Percentiles rank a stretch among this genome's conserved stretches.
phyloP scores from a whole-genome alignment of 208 protist genomes.

The Endotrypanum monterogeii region DNA sequence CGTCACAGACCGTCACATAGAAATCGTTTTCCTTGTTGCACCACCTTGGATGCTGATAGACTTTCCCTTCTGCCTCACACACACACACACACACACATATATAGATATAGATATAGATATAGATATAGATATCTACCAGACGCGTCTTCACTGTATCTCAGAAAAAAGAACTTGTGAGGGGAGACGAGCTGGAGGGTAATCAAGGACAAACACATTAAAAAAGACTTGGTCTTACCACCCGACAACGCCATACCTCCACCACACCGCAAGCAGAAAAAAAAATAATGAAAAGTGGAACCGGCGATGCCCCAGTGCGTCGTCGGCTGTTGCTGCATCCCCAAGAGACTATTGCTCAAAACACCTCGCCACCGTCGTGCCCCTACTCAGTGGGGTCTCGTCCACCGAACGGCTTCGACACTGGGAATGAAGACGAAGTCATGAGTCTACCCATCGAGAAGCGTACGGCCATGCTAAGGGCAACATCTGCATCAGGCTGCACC shows the following conservation, averaged over 20 bases:
- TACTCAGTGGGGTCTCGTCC: not conserved
- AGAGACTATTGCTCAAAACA: not conserved
- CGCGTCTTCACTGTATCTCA: not conserved
- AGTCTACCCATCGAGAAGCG: not conserved
- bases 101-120: not conserved
- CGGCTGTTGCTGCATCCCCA: not conserved
- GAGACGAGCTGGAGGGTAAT: not conserved
- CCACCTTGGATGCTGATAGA: too few species aligned
- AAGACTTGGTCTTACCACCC: not conserved
- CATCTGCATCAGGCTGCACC: not conserved
- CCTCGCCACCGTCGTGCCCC: not conserved
- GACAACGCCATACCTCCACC: constrained; percentile 2
- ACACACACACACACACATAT: not conserved
- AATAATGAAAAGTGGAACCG: constrained; percentile 2
- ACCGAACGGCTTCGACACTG: not conserved
- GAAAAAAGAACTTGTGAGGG: not conserved
- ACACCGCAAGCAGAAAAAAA: constrained; percentile 12
- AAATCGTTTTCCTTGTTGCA: too few species aligned
- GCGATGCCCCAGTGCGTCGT: constrained; percentile 5
- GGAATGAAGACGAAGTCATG: not conserved
- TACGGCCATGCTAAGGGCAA: not conserved
- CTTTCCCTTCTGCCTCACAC: too few species aligned
- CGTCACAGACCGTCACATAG: constrained; percentile 1
- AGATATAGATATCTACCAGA: not conserved
- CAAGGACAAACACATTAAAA: not conserved